Percentiles rank a stretch among this genome's conserved stretches.
These are phyloP conservation scores for Heritiera littoralis DNA, from an alignment of 345 rosid genomes.

Conservation along the genomic window DNA sequence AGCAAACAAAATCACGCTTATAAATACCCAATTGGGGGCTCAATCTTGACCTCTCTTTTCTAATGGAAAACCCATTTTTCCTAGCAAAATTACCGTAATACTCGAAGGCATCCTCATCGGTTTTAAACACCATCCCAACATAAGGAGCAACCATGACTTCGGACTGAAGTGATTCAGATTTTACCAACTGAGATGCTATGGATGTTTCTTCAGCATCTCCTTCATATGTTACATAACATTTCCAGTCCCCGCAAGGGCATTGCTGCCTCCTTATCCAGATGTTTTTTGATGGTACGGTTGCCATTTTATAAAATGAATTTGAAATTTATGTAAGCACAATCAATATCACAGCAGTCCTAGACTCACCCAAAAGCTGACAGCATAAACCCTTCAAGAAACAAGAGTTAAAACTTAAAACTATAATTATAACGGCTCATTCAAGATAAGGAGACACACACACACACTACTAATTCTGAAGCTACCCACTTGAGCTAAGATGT, in stretches of 20 bases:
- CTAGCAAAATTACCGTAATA: conserved; percentile 41
- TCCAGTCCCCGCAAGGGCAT: conserved; percentile 48
- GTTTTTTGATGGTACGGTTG: conserved; percentile 27
- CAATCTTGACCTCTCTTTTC: conserved; percentile 41
- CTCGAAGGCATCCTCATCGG: conserved; percentile 40
- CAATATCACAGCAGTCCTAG: conserved; percentile 14
- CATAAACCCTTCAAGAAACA: conserved; percentile 23
- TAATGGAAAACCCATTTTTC: conserved; percentile 38
- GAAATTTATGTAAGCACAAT: not conserved
- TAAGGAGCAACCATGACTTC: conserved; percentile 37
- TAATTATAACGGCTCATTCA: not conserved
- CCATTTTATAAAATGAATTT: conserved; percentile 19
- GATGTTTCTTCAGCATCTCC: conserved; percentile 38
- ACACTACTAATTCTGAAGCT: not conserved
- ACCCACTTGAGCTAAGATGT: not conserved
- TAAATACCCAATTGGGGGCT: conserved; percentile 42
- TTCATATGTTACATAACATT: conserved; percentile 38
- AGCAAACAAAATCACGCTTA: conserved; percentile 44
- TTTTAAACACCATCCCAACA: conserved; percentile 43
- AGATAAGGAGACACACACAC: not conserved
- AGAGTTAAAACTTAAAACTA: not conserved
- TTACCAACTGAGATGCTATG: conserved; percentile 30
- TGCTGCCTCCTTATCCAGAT: conserved; percentile 45
- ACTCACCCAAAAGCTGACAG: conserved; percentile 22
- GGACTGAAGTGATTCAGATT: conserved; percentile 20